Conservation (phyloP, 768 basidiomycete genomes). For the Lentinula boryana region DNA sequence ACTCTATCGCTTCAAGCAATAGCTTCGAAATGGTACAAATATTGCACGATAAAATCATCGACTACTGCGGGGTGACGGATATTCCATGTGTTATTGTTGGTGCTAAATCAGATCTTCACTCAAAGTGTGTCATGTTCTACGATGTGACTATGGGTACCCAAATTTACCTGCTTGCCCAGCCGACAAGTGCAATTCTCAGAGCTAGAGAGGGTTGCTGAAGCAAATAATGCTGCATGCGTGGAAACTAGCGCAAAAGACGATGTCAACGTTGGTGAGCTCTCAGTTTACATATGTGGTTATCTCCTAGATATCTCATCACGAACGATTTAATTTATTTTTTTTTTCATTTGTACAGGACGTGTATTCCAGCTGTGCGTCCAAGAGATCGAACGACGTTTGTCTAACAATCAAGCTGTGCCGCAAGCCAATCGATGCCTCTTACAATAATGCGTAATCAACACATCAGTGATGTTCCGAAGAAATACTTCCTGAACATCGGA, state of each 20-base stretch:
- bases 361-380: constrained; percentile 81
- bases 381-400: constrained; percentile 70
- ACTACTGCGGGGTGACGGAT: constrained; percentile 76
- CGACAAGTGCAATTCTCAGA: constrained; percentile 73
- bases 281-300: background rate
- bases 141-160: background rate
- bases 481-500: too few species aligned
- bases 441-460: background rate
- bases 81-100: constrained; percentile 97
- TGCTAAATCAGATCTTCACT: constrained; percentile 79
- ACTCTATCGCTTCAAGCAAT: constrained; percentile 82
- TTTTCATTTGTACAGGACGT: constrained; percentile 41
- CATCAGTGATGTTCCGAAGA: too few species aligned
- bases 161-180: constrained; percentile 16
- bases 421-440: background rate
- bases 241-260: constrained; percentile 89
- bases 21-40: constrained; percentile 95
- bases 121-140: constrained; percentile 45
- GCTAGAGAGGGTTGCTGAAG: constrained; percentile 67
- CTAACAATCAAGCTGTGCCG: background rate
- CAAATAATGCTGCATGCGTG: constrained; percentile 71
- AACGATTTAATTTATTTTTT: background rate
- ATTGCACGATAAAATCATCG: constrained; percentile 88
- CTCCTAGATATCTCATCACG: background rate
- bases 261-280: constrained; percentile 76